phyloP scores from a whole-genome alignment of 129 eudicot genomes.

The Smallanthus sonchifolius region DNA sequence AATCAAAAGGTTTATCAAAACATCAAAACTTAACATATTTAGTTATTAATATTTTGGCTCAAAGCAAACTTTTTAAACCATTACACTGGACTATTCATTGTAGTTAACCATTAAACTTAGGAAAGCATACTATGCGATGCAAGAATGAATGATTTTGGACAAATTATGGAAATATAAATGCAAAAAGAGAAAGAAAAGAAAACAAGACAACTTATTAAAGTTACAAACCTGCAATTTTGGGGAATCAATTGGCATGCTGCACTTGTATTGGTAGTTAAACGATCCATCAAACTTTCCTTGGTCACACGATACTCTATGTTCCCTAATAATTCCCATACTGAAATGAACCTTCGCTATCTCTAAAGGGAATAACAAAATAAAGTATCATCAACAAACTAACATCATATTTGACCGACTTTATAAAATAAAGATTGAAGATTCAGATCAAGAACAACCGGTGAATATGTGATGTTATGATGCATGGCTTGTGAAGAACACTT shows the following conservation, averaged over 20 bases:
- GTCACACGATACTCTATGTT: constrained; percentile 65
- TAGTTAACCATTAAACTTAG: not conserved
- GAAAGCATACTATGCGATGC: not conserved
- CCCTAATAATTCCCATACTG: constrained; percentile 90
- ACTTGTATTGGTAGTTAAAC: constrained; percentile 51
- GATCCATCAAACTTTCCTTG: constrained; percentile 67
- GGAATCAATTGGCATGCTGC: constrained; percentile 57
- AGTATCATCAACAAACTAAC: not conserved
- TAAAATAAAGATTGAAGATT: not conserved
- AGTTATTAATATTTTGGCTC: not conserved
- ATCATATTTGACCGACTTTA: not conserved
- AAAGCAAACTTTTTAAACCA: not conserved
- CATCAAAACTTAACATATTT: not conserved
- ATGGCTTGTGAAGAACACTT: not conserved
- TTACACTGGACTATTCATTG: not conserved
- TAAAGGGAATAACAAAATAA: constrained; percentile 21
- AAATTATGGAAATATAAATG: not conserved
- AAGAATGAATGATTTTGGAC: not conserved
- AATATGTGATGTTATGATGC: not conserved
- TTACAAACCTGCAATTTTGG: constrained; percentile 59
- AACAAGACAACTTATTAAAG: not conserved
- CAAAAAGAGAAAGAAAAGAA: not conserved
- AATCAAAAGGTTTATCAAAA: not conserved
- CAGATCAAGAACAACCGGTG: not conserved
- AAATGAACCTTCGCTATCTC: constrained; percentile 88